Evolutionary conservation across 2,329 filamentous ascomycete genomes (phyloP).

Genomic region (Fusarium papillatum): DNA sequence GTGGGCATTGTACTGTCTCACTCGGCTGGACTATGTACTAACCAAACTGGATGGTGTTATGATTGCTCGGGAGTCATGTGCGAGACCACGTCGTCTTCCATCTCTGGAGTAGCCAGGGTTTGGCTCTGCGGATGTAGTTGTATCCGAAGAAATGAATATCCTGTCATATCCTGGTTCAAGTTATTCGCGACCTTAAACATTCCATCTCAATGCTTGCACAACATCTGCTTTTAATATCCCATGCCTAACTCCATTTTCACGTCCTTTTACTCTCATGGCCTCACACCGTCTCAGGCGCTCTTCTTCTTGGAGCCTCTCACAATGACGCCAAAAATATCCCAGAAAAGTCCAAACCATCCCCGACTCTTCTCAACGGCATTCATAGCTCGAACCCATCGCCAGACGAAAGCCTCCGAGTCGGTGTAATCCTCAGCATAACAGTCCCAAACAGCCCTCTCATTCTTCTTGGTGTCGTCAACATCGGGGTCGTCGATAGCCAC

Average conservation of each 20-base stretch:
- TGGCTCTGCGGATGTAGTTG: not conserved
- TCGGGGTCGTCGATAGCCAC: not conserved
- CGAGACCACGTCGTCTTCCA: not conserved
- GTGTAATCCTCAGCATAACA: slow-evolving; percentile 13
- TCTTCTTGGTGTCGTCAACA: not conserved
- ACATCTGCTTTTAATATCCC: not conserved
- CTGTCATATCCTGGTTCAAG: not conserved
- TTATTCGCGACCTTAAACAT: not conserved
- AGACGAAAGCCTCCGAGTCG: slow-evolving; percentile 10
- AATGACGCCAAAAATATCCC: slow-evolving; percentile 1
- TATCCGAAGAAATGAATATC: not conserved
- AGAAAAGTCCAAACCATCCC: slow-evolving; percentile 9
- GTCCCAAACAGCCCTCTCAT: slow-evolving; percentile 10
- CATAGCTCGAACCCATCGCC: slow-evolving; percentile 9
- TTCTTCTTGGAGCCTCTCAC: not conserved
- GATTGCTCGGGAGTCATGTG: not conserved
- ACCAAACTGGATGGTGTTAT: not conserved
- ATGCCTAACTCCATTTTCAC: not conserved
- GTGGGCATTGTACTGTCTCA: not conserved
- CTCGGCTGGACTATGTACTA: not conserved
- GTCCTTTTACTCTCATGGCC: not conserved
- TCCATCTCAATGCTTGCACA: not conserved
- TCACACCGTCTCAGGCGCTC: not conserved
- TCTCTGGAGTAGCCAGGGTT: not conserved
- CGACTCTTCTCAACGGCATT: slow-evolving; percentile 8